Percentiles rank a stretch among this genome's conserved stretches.
phyloP scores from a whole-genome alignment of 2,329 filamentous ascomycete species.

The Fusarium longipes region DNA sequence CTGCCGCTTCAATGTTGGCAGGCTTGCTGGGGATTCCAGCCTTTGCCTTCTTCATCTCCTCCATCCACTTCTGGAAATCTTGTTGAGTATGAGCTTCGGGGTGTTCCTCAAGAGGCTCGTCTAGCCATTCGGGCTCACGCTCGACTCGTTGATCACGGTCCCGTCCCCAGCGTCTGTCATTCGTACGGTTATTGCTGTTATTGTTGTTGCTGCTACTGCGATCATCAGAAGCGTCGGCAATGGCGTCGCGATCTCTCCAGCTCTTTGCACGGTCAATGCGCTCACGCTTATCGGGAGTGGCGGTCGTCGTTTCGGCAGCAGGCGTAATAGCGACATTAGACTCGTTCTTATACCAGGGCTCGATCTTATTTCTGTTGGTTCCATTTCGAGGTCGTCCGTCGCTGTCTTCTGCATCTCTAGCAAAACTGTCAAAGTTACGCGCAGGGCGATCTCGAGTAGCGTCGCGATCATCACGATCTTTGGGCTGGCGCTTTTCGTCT shows the following conservation, averaged over 20 bases:
- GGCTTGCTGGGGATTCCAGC: constrained; percentile 53
- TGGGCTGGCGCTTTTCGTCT: constrained; percentile 57
- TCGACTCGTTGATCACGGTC: constrained; percentile 72
- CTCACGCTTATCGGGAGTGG: constrained; percentile 58
- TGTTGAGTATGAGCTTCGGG: constrained; percentile 82
- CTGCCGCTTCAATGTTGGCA: constrained; percentile 49
- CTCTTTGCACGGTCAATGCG: constrained; percentile 69
- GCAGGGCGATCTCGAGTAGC: constrained; percentile 59
- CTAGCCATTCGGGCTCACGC: constrained; percentile 92
- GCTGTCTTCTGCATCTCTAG: constrained; percentile 63
- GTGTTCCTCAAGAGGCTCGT: constrained; percentile 76
- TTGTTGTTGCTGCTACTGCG: constrained; percentile 62
- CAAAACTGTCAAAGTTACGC: constrained; percentile 63
- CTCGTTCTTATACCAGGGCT: constrained; percentile 79
- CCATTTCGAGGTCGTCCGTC: constrained; percentile 72
- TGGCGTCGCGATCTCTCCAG: constrained; percentile 67
- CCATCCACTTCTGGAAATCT: constrained; percentile 95
- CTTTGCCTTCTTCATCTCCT: constrained; percentile 81
- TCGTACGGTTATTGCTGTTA: constrained; percentile 53
- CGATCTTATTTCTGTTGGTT: constrained; percentile 72
- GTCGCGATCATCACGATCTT: constrained; percentile 69
- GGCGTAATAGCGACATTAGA: constrained; percentile 37
- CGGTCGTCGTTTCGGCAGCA: constrained; percentile 44
- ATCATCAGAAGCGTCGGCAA: constrained; percentile 61
- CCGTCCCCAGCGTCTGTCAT: constrained; percentile 66